phyloP scores from a whole-genome alignment of 2,329 filamentous ascomycete genomes.

The Pezicula neosporulosa region DNA sequence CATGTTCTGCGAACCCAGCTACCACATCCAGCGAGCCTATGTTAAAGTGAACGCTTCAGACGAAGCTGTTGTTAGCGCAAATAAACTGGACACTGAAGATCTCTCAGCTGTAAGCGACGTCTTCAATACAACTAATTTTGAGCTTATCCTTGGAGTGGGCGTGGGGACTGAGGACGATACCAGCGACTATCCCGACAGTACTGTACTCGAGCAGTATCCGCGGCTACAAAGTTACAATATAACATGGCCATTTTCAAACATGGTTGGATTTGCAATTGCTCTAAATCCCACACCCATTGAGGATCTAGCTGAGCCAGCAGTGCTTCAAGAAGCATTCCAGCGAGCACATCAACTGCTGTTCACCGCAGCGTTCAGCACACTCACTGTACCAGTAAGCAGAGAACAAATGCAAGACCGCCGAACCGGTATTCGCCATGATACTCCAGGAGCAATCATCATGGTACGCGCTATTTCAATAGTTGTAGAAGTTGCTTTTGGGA shows the following conservation, averaged over 20 bases:
- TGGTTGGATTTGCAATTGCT: slow-evolving; percentile 36
- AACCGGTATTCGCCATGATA: slow-evolving; percentile 2
- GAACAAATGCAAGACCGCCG: neutral
- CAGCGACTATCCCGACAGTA: slow-evolving; percentile 15
- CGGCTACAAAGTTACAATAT: slow-evolving; percentile 17
- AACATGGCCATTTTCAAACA: slow-evolving; percentile 22
- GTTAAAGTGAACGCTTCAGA: slow-evolving; percentile 28
- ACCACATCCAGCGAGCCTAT: no score
- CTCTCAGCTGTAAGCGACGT: slow-evolving; percentile 17
- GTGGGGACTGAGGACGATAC: no score
- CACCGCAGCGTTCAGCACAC: slow-evolving; percentile 21
- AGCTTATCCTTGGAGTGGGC: no score
- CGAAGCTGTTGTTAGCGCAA: slow-evolving; percentile 15
- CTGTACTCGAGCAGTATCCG: slow-evolving; percentile 17
- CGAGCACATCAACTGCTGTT: slow-evolving; percentile 40
- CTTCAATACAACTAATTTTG: slow-evolving; percentile 37
- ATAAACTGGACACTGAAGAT: no score
- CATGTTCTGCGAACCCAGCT: slow-evolving; percentile 40
- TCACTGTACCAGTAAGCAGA: neutral
- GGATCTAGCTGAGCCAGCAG: slow-evolving; percentile 30
- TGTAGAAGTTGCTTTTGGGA: slow-evolving; percentile 21
- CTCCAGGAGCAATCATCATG: slow-evolving; percentile 14
- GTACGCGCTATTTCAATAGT: slow-evolving; percentile 21
- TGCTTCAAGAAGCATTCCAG: slow-evolving; percentile 31
- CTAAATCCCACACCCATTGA: slow-evolving; percentile 20